Percentiles rank a stretch among this genome's conserved stretches.
phyloP scores from a whole-genome alignment of 1,284 basidiomycete genomes.

The Macrocybe sp. region DNA sequence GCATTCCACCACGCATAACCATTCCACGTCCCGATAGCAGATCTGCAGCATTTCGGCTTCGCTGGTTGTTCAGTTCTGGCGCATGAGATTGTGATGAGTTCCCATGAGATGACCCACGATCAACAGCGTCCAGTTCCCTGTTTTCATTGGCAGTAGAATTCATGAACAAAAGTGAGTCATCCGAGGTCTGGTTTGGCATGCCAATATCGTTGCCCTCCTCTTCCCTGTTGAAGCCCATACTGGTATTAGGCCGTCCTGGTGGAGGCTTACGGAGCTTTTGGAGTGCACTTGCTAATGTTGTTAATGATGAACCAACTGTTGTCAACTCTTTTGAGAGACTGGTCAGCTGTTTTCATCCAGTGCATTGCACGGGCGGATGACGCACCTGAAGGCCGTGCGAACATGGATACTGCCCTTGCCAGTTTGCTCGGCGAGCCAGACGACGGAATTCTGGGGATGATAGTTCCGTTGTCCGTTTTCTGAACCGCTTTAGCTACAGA shows the following conservation, averaged over 20 bases:
- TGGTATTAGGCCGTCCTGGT: constrained; percentile 57
- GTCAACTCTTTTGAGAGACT: constrained; percentile 21
- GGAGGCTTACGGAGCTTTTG: constrained; percentile 58
- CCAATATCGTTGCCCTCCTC: constrained; percentile 24
- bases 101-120: no score
- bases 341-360: constrained; percentile 7
- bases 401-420: constrained; percentile 27
- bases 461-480: background rate
- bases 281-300: constrained; percentile 53
- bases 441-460: background rate
- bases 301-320: constrained; percentile 31
- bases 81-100: no score
- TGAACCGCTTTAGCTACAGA: constrained; percentile 10
- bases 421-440: constrained; percentile 30
- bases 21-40: constrained; percentile 8
- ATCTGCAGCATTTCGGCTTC: background rate
- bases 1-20: constrained; percentile 7
- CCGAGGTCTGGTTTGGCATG: constrained; percentile 9
- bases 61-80: no score
- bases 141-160: no score
- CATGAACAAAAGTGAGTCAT: background rate
- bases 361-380: background rate
- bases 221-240: constrained; percentile 53
- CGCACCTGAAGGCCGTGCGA: constrained; percentile 25
- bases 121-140: no score